Conservation (phyloP, 2,329 filamentous ascomycete species). For the Eutypa lata region DNA sequence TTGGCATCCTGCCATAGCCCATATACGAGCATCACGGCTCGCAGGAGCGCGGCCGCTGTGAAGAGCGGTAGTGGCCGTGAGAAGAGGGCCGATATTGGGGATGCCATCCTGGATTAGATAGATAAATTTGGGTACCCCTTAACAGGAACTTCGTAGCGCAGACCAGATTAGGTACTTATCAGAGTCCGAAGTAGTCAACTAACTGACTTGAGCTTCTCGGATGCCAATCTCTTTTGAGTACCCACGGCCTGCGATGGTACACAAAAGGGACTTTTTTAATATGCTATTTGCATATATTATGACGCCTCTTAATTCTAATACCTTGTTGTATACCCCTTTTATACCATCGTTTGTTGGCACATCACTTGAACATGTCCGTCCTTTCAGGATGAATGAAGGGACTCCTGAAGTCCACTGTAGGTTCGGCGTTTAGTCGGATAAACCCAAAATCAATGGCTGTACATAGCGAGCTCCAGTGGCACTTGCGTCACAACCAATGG, state of each 20-base stretch:
- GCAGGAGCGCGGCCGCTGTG: slow-evolving; percentile 59
- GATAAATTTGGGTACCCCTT: background rate
- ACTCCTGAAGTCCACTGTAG: no score
- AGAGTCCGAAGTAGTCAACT: no score
- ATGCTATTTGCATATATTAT: no score
- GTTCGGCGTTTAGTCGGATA: background rate
- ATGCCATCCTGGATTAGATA: slow-evolving; percentile 15
- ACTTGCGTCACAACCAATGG: background rate
- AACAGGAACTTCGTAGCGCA: background rate
- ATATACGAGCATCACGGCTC: slow-evolving; percentile 74
- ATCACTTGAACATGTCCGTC: no score
- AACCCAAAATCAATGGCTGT: background rate
- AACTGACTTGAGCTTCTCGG: background rate
- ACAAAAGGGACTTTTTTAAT: no score
- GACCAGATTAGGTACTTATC: no score
- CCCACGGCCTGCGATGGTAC: background rate
- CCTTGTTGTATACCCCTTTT: no score
- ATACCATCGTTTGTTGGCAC: no score
- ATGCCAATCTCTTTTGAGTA: background rate
- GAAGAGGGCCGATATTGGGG: slow-evolving; percentile 30
- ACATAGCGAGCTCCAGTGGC: background rate
- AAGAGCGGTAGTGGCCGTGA: slow-evolving; percentile 49
- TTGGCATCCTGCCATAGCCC: slow-evolving; percentile 89
- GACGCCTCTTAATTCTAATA: no score
- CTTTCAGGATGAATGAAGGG: no score